These are phyloP conservation scores for Umbelopsis sp. DNA, from an alignment of 192 early-diverging fungal species.

Conservation along the genomic window DNA sequence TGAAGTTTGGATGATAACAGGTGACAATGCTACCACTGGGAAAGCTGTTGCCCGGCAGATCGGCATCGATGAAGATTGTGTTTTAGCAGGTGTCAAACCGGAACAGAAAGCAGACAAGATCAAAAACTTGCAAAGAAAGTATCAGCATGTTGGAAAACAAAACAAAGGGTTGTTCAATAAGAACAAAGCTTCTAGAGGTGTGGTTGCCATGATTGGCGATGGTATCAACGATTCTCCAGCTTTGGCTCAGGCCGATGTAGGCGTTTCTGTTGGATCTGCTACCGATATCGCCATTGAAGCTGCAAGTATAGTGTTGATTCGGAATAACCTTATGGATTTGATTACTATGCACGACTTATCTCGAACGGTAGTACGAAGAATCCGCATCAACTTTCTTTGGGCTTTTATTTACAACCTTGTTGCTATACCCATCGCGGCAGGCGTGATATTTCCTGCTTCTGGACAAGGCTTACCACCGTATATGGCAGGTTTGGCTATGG, in stretches of 20 bases:
- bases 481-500: conserved; percentile 92
- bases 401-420: conserved; percentile 86
- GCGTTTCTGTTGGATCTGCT: conserved; percentile 85
- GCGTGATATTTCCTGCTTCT: conserved; percentile 68
- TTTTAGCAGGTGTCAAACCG: conserved; percentile 72
- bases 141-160: neutral
- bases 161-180: neutral
- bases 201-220: conserved; percentile 93
- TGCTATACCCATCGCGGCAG: conserved; percentile 91
- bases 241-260: conserved; percentile 86
- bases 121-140: conserved; percentile 52
- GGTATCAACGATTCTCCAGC: conserved; percentile 96
- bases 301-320: conserved; percentile 81
- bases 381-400: conserved; percentile 88
- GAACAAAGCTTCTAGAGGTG: conserved; percentile 36
- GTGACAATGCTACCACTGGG: conserved; percentile 70
- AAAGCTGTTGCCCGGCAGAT: conserved; percentile 61
- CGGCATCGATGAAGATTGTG: conserved; percentile 58
- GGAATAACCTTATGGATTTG: conserved; percentile 76
- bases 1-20: conserved; percentile 81
- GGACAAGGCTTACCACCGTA: conserved; percentile 68
- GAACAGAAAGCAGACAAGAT: conserved; percentile 72
- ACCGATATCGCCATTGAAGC: conserved; percentile 92
- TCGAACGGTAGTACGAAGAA: conserved; percentile 71
- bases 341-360: conserved; percentile 80